These are phyloP conservation scores for Linnemannia exigua DNA, from an alignment of 192 early-diverging fungal genomes.

Conservation along the genomic window DNA sequence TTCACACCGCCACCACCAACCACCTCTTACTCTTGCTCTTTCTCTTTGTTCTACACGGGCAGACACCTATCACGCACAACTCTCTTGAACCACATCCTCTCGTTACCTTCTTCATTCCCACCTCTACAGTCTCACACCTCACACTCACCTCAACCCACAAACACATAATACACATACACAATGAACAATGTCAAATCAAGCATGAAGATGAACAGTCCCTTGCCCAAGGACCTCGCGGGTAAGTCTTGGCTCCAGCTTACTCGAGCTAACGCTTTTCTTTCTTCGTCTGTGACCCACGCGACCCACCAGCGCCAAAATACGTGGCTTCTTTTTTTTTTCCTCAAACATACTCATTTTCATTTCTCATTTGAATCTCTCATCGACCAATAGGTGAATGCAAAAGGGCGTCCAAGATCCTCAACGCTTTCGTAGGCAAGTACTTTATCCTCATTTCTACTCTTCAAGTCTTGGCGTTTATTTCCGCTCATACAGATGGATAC, in stretches of 20 bases:
- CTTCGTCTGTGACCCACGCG: background rate
- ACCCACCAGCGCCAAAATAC: background rate
- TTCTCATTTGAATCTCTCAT: background rate
- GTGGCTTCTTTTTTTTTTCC: background rate
- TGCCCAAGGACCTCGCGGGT: slow-evolving; percentile 54
- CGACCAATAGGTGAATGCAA: slow-evolving; percentile 61
- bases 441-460: background rate
- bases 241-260: background rate
- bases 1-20: background rate
- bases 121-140: background rate
- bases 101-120: background rate
- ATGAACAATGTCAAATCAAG: slow-evolving; percentile 41
- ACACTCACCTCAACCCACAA: background rate
- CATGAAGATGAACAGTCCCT: slow-evolving; percentile 54
- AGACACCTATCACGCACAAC: too few species aligned
- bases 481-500: background rate
- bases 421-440: slow-evolving; percentile 65
- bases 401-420: slow-evolving; percentile 65
- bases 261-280: background rate
- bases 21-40: background rate
- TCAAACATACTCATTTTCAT: background rate
- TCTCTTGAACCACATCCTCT: background rate
- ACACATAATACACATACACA: background rate
- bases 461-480: background rate
- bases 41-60: background rate